These are phyloP conservation scores for Filosporella fistucella DNA, from an alignment of 495 filamentous ascomycete species.

Conservation along the genomic window DNA sequence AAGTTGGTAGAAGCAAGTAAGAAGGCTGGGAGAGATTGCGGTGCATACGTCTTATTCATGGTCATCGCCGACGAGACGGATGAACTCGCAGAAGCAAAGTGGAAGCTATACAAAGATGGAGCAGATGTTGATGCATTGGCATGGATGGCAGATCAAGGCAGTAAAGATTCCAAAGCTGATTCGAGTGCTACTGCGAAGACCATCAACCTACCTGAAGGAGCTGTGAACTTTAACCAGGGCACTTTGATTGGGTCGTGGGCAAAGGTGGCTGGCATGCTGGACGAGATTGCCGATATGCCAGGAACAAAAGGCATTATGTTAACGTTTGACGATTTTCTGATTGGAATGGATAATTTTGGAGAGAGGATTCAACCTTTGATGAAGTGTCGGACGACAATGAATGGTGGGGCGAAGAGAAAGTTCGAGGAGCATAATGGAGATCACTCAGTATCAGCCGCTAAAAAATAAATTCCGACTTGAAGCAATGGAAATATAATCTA, in stretches of 20 bases:
- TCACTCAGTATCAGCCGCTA: too few relatives aligned
- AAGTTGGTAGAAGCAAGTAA: slow-evolving; percentile 23
- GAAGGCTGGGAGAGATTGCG: slow-evolving; percentile 24
- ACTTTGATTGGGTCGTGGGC: slow-evolving; percentile 27
- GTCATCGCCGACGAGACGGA: slow-evolving; percentile 30
- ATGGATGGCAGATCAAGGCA: slow-evolving; percentile 26
- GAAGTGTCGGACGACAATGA: too few relatives aligned
- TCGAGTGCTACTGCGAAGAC: slow-evolving; percentile 23
- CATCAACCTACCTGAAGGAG: slow-evolving; percentile 24
- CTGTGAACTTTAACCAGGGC: slow-evolving; percentile 29
- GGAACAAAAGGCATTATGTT: slow-evolving; percentile 33
- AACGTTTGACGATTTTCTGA: slow-evolving; percentile 27
- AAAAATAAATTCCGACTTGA: too few relatives aligned
- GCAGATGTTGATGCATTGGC: slow-evolving; percentile 24
- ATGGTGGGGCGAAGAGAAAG: too few relatives aligned
- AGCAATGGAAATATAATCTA: too few relatives aligned
- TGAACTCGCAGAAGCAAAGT: slow-evolving; percentile 26
- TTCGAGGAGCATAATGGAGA: too few relatives aligned
- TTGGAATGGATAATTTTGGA: slow-evolving; percentile 28
- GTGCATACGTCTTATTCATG: slow-evolving; percentile 30
- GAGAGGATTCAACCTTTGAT: slow-evolving; percentile 36
- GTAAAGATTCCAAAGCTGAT: slow-evolving; percentile 29
- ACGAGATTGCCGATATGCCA: slow-evolving; percentile 25
- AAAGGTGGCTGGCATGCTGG: slow-evolving; percentile 27
- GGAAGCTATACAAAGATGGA: slow-evolving; percentile 29